Evolutionary conservation across 2,329 filamentous ascomycete species (phyloP).

Genomic region (Penicillium brasilianum): DNA sequence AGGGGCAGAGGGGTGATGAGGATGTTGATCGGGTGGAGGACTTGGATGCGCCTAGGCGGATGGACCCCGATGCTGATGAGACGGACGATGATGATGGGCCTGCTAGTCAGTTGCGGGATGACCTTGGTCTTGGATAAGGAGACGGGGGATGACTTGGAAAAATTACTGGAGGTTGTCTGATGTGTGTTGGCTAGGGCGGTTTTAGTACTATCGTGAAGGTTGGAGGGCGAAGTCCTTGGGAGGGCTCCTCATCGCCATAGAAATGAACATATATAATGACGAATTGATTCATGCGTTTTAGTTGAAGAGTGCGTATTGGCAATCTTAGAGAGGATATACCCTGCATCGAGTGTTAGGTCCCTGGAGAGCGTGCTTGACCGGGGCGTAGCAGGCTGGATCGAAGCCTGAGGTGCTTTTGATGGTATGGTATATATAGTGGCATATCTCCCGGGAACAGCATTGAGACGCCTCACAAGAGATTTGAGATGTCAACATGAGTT

Average conservation of each 20-base stretch:
- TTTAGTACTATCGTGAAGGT: not conserved
- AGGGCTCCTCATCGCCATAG: slow-evolving; percentile 23
- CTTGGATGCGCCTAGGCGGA: slow-evolving; percentile 37
- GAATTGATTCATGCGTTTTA: slow-evolving; percentile 24
- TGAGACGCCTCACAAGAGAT: not conserved
- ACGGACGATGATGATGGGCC: slow-evolving; percentile 41
- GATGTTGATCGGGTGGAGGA: slow-evolving; percentile 48
- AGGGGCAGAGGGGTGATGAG: slow-evolving; percentile 33
- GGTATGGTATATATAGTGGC: not conserved
- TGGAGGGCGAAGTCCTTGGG: not conserved
- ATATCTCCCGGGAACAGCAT: not conserved
- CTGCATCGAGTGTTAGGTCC: too few relatives aligned
- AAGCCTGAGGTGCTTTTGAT: not conserved
- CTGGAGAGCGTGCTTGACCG: too few relatives aligned
- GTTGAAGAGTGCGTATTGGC: not conserved
- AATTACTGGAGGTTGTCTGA: not conserved
- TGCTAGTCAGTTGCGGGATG: slow-evolving; percentile 38
- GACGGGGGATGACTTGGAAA: not conserved
- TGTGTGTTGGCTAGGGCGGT: not conserved
- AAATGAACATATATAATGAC: slow-evolving; percentile 27
- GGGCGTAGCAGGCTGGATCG: not conserved
- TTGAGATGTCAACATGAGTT: not conserved
- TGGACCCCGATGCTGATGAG: slow-evolving; percentile 42
- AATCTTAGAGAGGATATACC: too few relatives aligned
- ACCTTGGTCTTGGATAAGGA: slow-evolving; percentile 36